Evolutionary conservation across 257 asterid genomes (phyloP).

Genomic region (Penstemon eatonii): DNA sequence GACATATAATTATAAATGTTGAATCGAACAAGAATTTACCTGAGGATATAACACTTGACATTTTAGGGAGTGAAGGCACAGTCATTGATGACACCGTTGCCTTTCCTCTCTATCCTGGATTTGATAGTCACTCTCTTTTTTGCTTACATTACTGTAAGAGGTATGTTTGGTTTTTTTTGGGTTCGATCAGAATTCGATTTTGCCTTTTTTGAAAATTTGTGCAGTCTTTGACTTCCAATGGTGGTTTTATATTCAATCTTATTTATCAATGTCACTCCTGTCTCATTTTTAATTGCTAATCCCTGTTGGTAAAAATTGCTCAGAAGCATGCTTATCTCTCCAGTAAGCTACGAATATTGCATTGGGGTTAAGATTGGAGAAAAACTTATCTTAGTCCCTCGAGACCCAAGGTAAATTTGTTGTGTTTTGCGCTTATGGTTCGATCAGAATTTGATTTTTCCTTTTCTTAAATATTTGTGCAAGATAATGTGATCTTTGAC

Average conservation of each 20-base stretch:
- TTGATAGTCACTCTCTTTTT: conserved; percentile 39
- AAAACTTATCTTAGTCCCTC: conserved; percentile 67
- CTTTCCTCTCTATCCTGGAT: conserved; percentile 39
- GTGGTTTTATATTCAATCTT: too few relatives aligned
- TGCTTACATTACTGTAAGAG: too few relatives aligned
- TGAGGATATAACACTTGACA: conserved; percentile 56
- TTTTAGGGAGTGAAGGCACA: conserved; percentile 53
- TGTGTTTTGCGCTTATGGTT: conserved; percentile 25
- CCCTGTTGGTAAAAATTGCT: too few relatives aligned
- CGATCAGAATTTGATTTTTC: conserved; percentile 20
- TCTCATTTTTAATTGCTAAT: too few relatives aligned
- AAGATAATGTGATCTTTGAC: too few relatives aligned
- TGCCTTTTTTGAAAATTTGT: too few relatives aligned
- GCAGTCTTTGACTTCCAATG: too few relatives aligned
- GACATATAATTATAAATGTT: conserved; percentile 61
- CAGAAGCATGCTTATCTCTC: too few relatives aligned
- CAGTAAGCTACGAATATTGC: conserved; percentile 62
- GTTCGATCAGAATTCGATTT: too few relatives aligned
- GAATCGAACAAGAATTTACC: conserved; percentile 54
- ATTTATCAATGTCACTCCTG: too few relatives aligned
- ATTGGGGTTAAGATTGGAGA: conserved; percentile 76
- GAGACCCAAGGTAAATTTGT: conserved; percentile 63
- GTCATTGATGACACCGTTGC: conserved; percentile 59
- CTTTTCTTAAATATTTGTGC: too few relatives aligned
- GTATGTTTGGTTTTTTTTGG: too few relatives aligned